Conservation (phyloP, 345 rosid species). For the Populus alba region DNA sequence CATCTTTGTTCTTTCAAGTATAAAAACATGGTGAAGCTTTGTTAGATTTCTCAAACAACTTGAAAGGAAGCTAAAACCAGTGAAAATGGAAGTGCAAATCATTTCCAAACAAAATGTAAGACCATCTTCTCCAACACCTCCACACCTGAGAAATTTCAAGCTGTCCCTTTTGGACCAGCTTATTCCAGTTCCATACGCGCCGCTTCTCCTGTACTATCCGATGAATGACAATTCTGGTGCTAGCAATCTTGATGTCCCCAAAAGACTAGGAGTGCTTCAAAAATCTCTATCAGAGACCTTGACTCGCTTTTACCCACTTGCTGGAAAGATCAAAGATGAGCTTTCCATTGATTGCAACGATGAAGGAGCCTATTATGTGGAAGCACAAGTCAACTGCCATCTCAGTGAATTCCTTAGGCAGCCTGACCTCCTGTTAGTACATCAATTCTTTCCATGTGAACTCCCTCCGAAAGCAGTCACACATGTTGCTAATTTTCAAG, state of each 20-base stretch:
- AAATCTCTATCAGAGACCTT: constrained; percentile 13
- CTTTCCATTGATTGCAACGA: constrained; percentile 20
- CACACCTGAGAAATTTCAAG: constrained; percentile 29
- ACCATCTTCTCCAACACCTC: constrained; percentile 43
- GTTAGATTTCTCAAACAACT: background rate
- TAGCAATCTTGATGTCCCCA: background rate
- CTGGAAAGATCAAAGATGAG: constrained; percentile 16
- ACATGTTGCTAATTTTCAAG: constrained; percentile 25
- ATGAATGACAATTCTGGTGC: background rate
- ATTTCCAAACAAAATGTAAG: constrained; percentile 31
- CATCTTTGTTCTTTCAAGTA: too few species aligned
- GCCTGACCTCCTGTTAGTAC: constrained; percentile 3
- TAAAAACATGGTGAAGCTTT: background rate
- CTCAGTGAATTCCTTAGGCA: constrained; percentile 17
- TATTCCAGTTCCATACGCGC: constrained; percentile 22
- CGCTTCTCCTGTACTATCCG: constrained; percentile 34
- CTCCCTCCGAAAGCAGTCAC: constrained; percentile 9
- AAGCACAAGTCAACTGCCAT: constrained; percentile 6
- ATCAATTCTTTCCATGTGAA: constrained; percentile 11
- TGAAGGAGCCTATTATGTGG: constrained; percentile 19
- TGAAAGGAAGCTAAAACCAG: background rate
- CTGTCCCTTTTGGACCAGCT: constrained; percentile 46
- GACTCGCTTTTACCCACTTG: constrained; percentile 18
- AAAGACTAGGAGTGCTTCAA: constrained; percentile 8
- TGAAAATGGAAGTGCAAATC: constrained; percentile 35